phyloP scores from a whole-genome alignment of 169 alveolate genomes.

The Babesia sp. region DNA sequence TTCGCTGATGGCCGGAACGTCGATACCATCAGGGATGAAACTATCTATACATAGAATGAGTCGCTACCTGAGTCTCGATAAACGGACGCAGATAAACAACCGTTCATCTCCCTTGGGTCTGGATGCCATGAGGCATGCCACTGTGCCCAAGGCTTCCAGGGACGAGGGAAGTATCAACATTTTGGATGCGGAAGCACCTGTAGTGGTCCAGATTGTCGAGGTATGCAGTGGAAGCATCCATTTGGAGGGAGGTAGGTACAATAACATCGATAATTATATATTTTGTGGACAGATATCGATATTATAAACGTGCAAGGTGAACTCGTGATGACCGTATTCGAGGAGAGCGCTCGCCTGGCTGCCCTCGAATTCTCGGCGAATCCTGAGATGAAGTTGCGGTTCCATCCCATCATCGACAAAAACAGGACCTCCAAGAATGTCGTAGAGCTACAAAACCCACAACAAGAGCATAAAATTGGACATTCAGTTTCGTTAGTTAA shows the following conservation, averaged over 20 bases:
- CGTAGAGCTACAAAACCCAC: conserved; percentile 47
- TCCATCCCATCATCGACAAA: conserved; percentile 63
- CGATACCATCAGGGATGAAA: conserved; percentile 19
- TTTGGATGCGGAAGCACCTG: conserved; percentile 68
- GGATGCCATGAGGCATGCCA: conserved; percentile 10
- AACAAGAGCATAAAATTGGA: conserved; percentile 36
- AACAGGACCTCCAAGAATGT: conserved; percentile 50
- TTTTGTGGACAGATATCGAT: conserved; percentile 40
- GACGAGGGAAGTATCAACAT: conserved; percentile 39
- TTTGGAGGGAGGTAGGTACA: conserved; percentile 57
- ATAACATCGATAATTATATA: too few species aligned
- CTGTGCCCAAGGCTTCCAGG: background rate
- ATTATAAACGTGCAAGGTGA: conserved; percentile 62
- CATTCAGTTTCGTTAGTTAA: conserved; percentile 56
- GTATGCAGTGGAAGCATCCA: conserved; percentile 64
- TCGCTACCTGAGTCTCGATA: background rate
- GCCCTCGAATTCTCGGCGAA: conserved; percentile 43
- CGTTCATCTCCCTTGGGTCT: background rate
- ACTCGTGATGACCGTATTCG: conserved; percentile 58
- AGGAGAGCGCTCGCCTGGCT: conserved; percentile 49
- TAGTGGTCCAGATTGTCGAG: conserved; percentile 50
- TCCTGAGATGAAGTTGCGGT: conserved; percentile 48
- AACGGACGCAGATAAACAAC: background rate
- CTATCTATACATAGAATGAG: conserved; percentile 18
- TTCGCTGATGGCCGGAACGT: background rate